Percentiles rank a stretch among this genome's conserved stretches.
Evolutionary conservation across 2,329 filamentous ascomycete genomes (phyloP).

Genomic region (Botryotinia convoluta): DNA sequence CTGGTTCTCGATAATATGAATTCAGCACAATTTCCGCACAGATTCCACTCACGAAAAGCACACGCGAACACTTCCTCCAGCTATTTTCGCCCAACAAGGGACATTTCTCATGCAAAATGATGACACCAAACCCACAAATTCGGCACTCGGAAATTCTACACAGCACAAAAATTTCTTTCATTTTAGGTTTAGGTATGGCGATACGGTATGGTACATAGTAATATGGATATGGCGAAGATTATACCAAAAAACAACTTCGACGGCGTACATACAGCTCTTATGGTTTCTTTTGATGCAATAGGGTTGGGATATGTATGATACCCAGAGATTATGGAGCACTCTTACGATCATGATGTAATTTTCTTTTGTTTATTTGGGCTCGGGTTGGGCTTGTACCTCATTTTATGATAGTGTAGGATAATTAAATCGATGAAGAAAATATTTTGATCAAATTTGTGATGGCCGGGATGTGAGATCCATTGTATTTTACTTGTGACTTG

Average conservation of each 20-base stretch:
- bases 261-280: not conserved
- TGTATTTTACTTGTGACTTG: too few species aligned
- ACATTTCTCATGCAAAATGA: not conserved
- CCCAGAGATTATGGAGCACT: not conserved
- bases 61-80: fast-evolving
- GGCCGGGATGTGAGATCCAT: too few species aligned
- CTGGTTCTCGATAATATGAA: not conserved
- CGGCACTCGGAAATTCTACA: not conserved
- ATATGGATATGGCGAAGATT: not conserved
- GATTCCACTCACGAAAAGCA: not conserved
- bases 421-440: not conserved
- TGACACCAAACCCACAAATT: not conserved
- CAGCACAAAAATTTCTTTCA: not conserved
- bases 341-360: not conserved
- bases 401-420: not conserved
- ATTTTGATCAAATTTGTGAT: fast-evolving
- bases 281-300: not conserved
- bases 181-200: too few species aligned
- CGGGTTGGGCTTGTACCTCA: too few species aligned
- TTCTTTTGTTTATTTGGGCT: not conserved
- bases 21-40: not conserved
- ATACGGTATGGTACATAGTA: not conserved
- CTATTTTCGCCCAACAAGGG: not conserved
- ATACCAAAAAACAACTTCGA: not conserved
- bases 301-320: not conserved